phyloP scores from a whole-genome alignment of 345 rosid species.

The Eucalyptus sp. region DNA sequence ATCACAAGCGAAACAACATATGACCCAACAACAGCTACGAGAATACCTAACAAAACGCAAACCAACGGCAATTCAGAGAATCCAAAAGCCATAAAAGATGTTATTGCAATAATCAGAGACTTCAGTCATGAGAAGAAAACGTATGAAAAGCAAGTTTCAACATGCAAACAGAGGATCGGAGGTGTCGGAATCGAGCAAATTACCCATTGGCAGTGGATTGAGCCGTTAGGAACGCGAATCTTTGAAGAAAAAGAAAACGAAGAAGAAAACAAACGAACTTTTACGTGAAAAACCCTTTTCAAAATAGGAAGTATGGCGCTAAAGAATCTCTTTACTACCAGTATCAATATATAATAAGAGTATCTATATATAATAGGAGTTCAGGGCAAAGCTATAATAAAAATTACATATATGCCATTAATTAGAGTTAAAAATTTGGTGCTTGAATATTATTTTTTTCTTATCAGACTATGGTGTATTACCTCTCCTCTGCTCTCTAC shows the following conservation, averaged over 20 bases:
- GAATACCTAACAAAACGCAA: not conserved
- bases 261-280: no score
- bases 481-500: no score
- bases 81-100: not conserved
- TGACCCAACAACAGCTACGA: not conserved
- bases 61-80: not conserved
- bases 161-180: not conserved
- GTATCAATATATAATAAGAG: not conserved
- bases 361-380: no score
- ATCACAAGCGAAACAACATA: not conserved
- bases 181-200: not conserved
- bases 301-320: not conserved
- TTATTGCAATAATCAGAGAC: not conserved
- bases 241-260: not conserved
- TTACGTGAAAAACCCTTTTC: not conserved
- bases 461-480: no score
- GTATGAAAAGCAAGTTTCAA: not conserved
- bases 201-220: not conserved
- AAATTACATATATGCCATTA: no score
- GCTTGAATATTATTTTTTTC: no score
- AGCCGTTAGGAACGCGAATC: no score
- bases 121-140: not conserved
- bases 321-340: not conserved
- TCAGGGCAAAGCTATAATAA: no score
- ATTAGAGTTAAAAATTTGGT: no score